Conservation (phyloP, 768 basidiomycete genomes). For the Polyporus arcularius region DNA sequence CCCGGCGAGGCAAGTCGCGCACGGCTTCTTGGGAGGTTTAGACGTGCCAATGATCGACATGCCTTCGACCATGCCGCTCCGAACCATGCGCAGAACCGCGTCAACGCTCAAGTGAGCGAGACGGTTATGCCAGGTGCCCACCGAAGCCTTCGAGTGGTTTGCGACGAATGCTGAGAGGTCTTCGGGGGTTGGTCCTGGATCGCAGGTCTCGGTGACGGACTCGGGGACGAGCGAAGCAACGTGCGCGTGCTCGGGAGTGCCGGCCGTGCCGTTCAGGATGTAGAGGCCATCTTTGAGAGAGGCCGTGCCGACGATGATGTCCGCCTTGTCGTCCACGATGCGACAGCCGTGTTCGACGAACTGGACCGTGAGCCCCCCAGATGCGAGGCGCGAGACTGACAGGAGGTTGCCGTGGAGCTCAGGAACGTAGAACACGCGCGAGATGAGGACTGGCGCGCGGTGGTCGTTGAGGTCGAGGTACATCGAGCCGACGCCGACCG, state of each 20-base stretch:
- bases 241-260: neutral
- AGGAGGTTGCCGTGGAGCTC: slow-evolving; percentile 24
- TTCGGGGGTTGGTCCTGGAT: neutral
- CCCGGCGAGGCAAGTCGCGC: slow-evolving; percentile 25
- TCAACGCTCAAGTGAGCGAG: slow-evolving; percentile 18
- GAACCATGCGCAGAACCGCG: slow-evolving; percentile 16
- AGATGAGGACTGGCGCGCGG: slow-evolving; percentile 2
- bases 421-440: slow-evolving; percentile 21
- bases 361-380: too few species aligned
- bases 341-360: slow-evolving; percentile 7
- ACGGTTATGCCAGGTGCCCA: slow-evolving; percentile 19
- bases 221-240: neutral
- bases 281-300: slow-evolving; percentile 11
- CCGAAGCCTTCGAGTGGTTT: slow-evolving; percentile 7
- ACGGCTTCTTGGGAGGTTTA: neutral
- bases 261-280: slow-evolving; percentile 8
- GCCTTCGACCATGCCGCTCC: slow-evolving; percentile 19
- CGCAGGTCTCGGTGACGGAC: neutral
- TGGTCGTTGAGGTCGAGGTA: neutral
- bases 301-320: slow-evolving; percentile 1
- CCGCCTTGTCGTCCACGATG: neutral
- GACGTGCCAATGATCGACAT: slow-evolving; percentile 11
- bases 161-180: neutral
- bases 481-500: slow-evolving; percentile 12
- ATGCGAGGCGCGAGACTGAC: slow-evolving; percentile 21